phyloP scores from a whole-genome alignment of 2,329 filamentous ascomycete genomes.

The Botrytis fabae region DNA sequence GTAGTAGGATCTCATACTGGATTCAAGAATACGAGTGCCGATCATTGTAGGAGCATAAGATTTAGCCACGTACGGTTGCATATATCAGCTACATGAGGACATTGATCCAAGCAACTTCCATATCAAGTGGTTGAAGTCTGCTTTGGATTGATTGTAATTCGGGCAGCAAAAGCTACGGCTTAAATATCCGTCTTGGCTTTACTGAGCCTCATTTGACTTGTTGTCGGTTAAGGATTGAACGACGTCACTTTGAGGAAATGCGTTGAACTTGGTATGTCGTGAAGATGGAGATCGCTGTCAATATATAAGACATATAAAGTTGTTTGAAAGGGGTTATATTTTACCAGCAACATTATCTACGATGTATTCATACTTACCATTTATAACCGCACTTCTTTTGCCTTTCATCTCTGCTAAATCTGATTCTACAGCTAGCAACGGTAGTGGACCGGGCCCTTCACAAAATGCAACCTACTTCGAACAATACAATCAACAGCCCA shows the following conservation, averaged over 20 bases:
- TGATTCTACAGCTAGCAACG: neutral
- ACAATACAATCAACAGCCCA: constrained; percentile 4
- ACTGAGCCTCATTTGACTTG: neutral
- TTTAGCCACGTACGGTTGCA: neutral
- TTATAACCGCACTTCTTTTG: neutral
- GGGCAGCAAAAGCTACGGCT: neutral
- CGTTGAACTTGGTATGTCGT: neutral
- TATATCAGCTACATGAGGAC: neutral
- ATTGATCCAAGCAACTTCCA: neutral
- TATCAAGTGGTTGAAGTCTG: neutral
- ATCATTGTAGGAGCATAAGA: neutral
- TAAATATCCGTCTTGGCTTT: neutral
- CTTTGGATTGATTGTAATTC: neutral
- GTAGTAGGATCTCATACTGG: neutral
- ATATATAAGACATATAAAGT: neutral
- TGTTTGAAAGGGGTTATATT: neutral
- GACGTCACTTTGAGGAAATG: neutral
- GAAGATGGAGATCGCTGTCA: neutral
- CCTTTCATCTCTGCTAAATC: neutral
- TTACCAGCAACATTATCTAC: neutral
- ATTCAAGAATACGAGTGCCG: neutral
- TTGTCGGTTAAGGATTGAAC: neutral
- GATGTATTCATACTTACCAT: neutral
- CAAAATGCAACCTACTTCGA: constrained; percentile 7
- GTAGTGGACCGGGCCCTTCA: neutral